Evolutionary conservation across 2,329 filamentous ascomycete genomes (phyloP).

Genomic region (Fonsecaea pedrosoi): DNA sequence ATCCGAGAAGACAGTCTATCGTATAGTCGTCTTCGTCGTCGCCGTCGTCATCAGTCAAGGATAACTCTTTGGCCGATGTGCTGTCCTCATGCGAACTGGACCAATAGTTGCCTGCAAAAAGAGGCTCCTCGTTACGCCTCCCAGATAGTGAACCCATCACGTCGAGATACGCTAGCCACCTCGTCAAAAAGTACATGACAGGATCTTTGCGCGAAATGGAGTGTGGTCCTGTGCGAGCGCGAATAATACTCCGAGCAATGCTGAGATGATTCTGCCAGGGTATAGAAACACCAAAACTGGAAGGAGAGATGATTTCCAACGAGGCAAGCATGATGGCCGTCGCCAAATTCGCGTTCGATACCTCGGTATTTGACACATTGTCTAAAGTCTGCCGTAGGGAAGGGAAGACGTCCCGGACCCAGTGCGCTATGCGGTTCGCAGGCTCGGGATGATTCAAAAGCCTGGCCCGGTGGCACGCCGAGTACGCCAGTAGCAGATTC

Average conservation of each 20-base stretch:
- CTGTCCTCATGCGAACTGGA: slow-evolving; percentile 43
- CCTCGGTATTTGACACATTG: slow-evolving; percentile 71
- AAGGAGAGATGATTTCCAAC: slow-evolving; percentile 81
- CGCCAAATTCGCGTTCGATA: slow-evolving; percentile 76
- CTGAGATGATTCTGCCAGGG: slow-evolving; percentile 81
- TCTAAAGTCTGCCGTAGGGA: slow-evolving; percentile 71
- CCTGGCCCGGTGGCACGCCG: slow-evolving; percentile 80
- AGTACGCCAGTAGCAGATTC: slow-evolving; percentile 79
- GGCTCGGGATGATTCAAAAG: slow-evolving; percentile 77
- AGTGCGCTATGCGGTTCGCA: slow-evolving; percentile 76
- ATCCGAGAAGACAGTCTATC: slow-evolving; percentile 82
- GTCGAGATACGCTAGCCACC: slow-evolving; percentile 86
- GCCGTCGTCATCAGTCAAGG: slow-evolving; percentile 52
- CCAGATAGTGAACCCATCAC: slow-evolving; percentile 75
- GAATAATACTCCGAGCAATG: slow-evolving; percentile 76
- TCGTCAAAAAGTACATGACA: slow-evolving; percentile 74
- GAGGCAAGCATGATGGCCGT: slow-evolving; percentile 86
- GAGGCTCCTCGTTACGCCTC: slow-evolving; percentile 59
- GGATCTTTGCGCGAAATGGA: slow-evolving; percentile 62
- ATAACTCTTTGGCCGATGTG: slow-evolving; percentile 39
- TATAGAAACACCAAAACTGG: slow-evolving; percentile 79
- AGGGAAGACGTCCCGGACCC: slow-evolving; percentile 74
- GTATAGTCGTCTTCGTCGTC: slow-evolving; percentile 68
- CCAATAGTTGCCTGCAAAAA: slow-evolving; percentile 59
- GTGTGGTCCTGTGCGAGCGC: slow-evolving; percentile 66